A percentile compares a stretch with the other conserved stretches of the same genome.
phyloP scores from a whole-genome alignment of 306 rosid genomes.

The Vigna nakashimae region DNA sequence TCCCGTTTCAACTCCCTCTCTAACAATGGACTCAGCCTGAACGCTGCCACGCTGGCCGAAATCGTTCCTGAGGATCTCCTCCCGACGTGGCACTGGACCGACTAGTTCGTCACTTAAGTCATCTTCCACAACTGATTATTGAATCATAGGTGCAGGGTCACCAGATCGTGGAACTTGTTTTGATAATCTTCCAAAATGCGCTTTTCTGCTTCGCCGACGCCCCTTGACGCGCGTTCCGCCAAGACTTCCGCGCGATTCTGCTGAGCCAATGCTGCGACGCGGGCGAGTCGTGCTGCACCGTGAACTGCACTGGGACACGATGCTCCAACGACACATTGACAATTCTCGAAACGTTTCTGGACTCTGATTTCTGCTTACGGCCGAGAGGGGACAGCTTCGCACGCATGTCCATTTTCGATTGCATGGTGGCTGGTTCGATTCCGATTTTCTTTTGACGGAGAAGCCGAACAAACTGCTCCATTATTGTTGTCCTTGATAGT shows the following conservation, averaged over 20 bases:
- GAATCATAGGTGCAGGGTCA: conserved; percentile 65
- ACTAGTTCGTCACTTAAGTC: conserved; percentile 80
- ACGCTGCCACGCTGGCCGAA: conserved; percentile 53
- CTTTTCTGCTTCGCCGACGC: conserved; percentile 94
- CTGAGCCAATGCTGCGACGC: conserved; percentile 67
- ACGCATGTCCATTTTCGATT: conserved; percentile 78
- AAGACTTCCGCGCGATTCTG: conserved; percentile 71
- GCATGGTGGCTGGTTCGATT: conserved; percentile 69
- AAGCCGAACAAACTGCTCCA: neutral
- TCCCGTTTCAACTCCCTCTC: conserved; percentile 74
- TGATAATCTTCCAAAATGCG: neutral
- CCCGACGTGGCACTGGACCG: conserved; percentile 93
- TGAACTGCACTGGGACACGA: conserved; percentile 65
- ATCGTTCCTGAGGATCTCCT: conserved; percentile 61
- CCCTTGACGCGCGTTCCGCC: conserved; percentile 57
- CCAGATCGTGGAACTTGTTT: too few species aligned
- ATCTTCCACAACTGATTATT: conserved; percentile 71
- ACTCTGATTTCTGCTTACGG: conserved; percentile 81
- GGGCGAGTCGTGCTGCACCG: conserved; percentile 67
- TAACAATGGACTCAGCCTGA: conserved; percentile 66
- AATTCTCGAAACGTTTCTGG: conserved; percentile 74
- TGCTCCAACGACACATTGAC: conserved; percentile 83
- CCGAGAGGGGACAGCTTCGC: conserved; percentile 97
- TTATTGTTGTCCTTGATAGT: too few species aligned
- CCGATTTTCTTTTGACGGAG: conserved; percentile 67